Evolutionary conservation across 2,329 filamentous ascomycete genomes (phyloP), one percentile per base, ranked within the genome.

Genomic region (Fusarium decemcellulare): DNA sequence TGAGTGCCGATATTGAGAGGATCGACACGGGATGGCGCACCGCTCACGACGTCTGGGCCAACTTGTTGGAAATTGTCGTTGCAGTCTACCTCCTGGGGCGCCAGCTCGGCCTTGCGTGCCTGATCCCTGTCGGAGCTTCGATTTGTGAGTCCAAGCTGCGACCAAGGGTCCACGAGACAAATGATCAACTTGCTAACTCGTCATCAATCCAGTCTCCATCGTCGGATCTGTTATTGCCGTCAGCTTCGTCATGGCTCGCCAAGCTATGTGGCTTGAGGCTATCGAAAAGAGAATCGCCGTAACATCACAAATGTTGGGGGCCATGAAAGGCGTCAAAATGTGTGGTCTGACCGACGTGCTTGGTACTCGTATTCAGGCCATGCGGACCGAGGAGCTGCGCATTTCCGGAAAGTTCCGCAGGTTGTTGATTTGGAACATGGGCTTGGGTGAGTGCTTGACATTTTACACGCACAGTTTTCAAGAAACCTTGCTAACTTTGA

Each of bases 41-140:
- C 0, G 63, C 83, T 32, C 83, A 84, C 52, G 82, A 84, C 27
- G 59, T 80, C 3, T 84, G 81, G 81, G 80, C 78, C 2, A 79
- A 75, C 36, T 55, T 77, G 2, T 68, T 86, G 0, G 81, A 87
- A 61, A 80, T 84, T 18, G 77, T 67, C 2, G 51, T 87, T 15
- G 82, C 81, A 1, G 78, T 83, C 29, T 88, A 80, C 67, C 73
- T 88, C 0, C 72, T 88, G 0, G 77, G 84, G 15, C 72, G 73
- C 10, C 80, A 86, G 50, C 72, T 72, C 0, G 70, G 70, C 0
- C 18, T 71, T 8, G 56, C 63, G 1, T 63, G 67, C 15, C 51
- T 72, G 0, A 65, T 69, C 18, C 68, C 68, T 6, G 61, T 71
- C 0, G 68, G 68, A 29, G 68, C 68, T 48, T 57, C 68, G 0